Base-by-base conservation (phyloP, 176 grass and related monocot species). In the Secale cereale region DNA sequence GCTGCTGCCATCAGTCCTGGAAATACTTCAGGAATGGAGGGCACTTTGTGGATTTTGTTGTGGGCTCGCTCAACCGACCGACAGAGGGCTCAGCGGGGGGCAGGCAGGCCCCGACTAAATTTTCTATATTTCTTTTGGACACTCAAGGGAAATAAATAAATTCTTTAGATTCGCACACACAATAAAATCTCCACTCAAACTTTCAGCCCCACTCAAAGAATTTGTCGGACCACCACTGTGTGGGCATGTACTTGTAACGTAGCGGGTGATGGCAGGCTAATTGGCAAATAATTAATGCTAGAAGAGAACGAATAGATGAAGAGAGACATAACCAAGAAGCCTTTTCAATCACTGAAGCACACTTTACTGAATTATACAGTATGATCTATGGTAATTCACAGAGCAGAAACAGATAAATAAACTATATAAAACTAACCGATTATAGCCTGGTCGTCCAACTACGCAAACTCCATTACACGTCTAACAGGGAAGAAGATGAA, bases 21-120 rank as follows among this genome's bases (percentile, higher is more conserved):
- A 43, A 56, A 78, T 82, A 56, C 69, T 90, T 90, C 78, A 23
- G 72, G 22, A 71, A 54, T 52, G 72, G 87, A 64, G 77, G 28
- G 20, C 46, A 17, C 43, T 57, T 27, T 56, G 13, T 37, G 14
- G 43, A 67, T 77, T 66, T 31, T 64, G 16, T 83, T 54, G 72
- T 6, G 19, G 16, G 48, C 48, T 52, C 48, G 16, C 16, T 19
- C 48, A 52, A 52, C 48, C 48, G 48, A 52, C 48, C 48, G 48
- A 19, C 48, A 52, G 48, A 52, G 16, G 48, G 48, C 48, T 52
- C 17, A 52, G 48, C 48, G 48, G 48, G 48, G 48, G 48, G 48
- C 48, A 52, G 46, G 48, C 48, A 52, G 48, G 48, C 48, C 46
- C 16, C 16, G 48, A 52, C 48, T 52, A 6, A 52, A 19, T 19